Evolutionary conservation across 2,329 filamentous ascomycete species (phyloP).

Genomic region (Hymenoscyphus fraxineus): DNA sequence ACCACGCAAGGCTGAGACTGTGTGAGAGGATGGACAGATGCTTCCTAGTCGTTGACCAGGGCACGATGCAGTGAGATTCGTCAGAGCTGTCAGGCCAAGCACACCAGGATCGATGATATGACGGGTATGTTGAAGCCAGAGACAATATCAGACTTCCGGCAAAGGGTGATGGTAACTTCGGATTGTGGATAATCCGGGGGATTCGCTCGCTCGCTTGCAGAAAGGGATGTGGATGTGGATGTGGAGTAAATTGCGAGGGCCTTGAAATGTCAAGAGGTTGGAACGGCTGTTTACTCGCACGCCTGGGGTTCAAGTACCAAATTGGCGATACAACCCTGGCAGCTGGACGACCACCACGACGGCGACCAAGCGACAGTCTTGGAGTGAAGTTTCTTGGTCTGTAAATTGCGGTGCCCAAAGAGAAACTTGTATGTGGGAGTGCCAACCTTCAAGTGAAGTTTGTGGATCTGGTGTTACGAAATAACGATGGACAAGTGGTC

Average conservation of each 20-base stretch:
- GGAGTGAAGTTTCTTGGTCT: neutral
- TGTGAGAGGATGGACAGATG: neutral
- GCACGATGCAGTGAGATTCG: slow-evolving; percentile 1
- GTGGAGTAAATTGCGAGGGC: neutral
- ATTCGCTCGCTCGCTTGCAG: neutral
- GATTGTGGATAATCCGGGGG: neutral
- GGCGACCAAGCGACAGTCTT: neutral
- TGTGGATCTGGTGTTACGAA: neutral
- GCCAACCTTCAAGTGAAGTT: slow-evolving; percentile 1
- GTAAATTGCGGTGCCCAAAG: neutral
- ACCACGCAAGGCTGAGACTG: slow-evolving; percentile 11
- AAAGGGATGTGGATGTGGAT: neutral
- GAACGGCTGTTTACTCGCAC: neutral
- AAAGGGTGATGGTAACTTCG: neutral
- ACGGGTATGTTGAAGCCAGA: neutral
- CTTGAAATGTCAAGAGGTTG: slow-evolving; percentile 4
- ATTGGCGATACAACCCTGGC: slow-evolving; percentile 7
- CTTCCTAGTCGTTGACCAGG: neutral
- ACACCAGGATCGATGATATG: neutral
- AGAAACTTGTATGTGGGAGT: neutral
- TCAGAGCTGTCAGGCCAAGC: neutral
- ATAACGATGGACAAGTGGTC: neutral
- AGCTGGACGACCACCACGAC: neutral
- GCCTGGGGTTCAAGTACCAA: slow-evolving; percentile 11
- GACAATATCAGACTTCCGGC: neutral